Conservation (phyloP, 2,329 filamentous ascomycete species). For the Trichoderma harzianum region DNA sequence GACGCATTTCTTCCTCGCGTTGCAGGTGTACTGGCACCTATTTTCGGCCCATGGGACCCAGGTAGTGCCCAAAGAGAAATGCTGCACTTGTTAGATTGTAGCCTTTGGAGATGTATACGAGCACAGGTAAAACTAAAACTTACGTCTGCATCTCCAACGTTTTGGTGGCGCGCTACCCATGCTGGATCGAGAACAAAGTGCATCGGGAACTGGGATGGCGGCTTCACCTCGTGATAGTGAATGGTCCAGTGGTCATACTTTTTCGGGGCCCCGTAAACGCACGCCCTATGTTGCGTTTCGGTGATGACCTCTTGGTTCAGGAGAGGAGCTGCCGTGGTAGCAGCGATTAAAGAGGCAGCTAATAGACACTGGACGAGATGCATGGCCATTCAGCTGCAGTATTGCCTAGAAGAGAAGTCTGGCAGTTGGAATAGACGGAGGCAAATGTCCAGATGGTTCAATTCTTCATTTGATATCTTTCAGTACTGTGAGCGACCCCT, state of each 20-base stretch:
- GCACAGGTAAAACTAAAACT: neutral
- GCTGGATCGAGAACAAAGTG: constrained; percentile 12
- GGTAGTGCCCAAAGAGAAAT: constrained; percentile 1
- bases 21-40: constrained; percentile 22
- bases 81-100: neutral
- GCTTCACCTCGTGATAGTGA: constrained; percentile 15
- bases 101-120: neutral
- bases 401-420: neutral
- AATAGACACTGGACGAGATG: neutral
- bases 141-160: neutral
- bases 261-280: constrained; percentile 11
- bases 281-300: neutral
- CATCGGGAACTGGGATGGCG: neutral
- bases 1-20: constrained; percentile 15
- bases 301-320: neutral
- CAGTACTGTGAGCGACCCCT: neutral
- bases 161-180: constrained; percentile 15
- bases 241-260: constrained; percentile 7
- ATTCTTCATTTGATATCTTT: neutral
- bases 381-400: neutral
- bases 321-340: neutral
- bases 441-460: neutral
- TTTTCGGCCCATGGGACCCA: constrained; percentile 15
- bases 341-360: neutral
- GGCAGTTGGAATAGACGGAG: neutral